Conservation (phyloP, 176 grass and related monocot species). For the Bothriochloa decipiens region DNA sequence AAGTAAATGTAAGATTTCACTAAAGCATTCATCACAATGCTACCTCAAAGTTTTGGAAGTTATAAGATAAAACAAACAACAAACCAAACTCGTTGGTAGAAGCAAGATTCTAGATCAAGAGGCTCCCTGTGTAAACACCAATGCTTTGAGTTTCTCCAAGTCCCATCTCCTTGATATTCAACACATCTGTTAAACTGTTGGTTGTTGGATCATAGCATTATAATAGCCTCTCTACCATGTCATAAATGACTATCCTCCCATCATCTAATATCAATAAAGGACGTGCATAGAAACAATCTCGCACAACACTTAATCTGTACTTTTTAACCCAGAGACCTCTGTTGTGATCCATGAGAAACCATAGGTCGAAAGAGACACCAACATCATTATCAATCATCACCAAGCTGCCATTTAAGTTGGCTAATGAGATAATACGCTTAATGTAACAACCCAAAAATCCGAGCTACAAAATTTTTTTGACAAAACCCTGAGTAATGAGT, state of each 20-base stretch:
- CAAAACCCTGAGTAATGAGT: too few species aligned
- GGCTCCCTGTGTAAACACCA: background rate
- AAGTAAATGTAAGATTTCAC: background rate
- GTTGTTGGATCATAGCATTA: background rate
- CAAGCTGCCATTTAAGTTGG: background rate
- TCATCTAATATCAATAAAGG: background rate
- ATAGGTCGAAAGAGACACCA: background rate
- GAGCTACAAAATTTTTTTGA: too few species aligned
- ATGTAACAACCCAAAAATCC: too few species aligned
- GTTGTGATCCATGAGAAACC: background rate
- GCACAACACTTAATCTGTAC: background rate
- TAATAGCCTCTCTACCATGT: background rate
- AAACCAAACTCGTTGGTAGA: background rate
- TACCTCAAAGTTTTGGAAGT: background rate
- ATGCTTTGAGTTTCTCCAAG: background rate
- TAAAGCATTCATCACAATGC: background rate
- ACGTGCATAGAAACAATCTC: fast-evolving
- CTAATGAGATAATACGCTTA: too few species aligned
- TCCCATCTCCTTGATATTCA: background rate
- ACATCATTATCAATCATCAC: background rate
- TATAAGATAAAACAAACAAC: background rate
- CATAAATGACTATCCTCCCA: background rate
- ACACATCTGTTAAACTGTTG: background rate
- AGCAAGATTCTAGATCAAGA: background rate
- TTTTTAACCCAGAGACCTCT: background rate